Evolutionary conservation across 208 protist genomes (phyloP), one percentile per base, ranked within the genome.

Genomic region (Balamuthia mandrillaris): DNA sequence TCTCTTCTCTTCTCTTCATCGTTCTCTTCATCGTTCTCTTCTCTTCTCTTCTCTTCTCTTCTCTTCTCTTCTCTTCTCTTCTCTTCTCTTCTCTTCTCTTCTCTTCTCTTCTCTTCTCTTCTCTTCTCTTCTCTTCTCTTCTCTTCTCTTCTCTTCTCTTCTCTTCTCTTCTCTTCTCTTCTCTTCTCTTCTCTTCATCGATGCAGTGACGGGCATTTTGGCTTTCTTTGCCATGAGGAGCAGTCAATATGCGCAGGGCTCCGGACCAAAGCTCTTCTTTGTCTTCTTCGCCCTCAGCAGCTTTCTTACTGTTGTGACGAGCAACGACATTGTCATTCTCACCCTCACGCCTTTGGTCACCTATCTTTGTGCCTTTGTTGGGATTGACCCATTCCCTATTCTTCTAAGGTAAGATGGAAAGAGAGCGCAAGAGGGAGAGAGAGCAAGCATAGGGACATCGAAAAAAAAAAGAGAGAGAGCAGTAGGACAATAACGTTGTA

Each of bases 261-360:
- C 5, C 44, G 75, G 85, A 54, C 39, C 60, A 6, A n/a, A 24
- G 4, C 54, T 89, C 24, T 89, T 89, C 56, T 51, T 89, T 60
- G 5, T n/a, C 18, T 66, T 86, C 41, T 89, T 83, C 1, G 12
- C 88, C 0, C 66, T 89, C 49, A 21, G 56, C 1, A 74, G 41
- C 33, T 5, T 89, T 0, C 52, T 89, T 27, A 89, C 86, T n/a
- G 27, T 89, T 7, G 29, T 88, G 47, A 89, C 86, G 3, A 66
- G 27, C 2, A 89, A 89, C 63, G 86, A 89, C 31, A 89, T 89
- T 87, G 86, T 89, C 1, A 89, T 89, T 37, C 60, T 89, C 16
- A 86, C 79, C 27, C 10, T 89, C 7, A 89, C 86, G 12, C 86
- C 86, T 12, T 84, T 89, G 24, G 84, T 84, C 29, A 88, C 54